phyloP scores from a whole-genome alignment of 208 protist genomes.

The Endotrypanum monterogeii region DNA sequence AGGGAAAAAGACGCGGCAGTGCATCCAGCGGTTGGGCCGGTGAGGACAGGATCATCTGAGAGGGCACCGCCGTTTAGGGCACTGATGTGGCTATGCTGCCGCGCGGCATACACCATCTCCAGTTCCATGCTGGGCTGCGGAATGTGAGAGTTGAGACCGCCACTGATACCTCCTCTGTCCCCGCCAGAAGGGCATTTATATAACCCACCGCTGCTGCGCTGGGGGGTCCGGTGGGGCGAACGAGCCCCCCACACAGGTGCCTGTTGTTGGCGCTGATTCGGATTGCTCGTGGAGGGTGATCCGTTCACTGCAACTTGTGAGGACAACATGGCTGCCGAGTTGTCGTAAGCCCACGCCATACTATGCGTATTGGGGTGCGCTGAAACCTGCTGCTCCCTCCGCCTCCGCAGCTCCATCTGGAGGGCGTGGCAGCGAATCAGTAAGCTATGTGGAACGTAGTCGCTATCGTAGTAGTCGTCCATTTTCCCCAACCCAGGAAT shows the following conservation, averaged over 20 bases:
- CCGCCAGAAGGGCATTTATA: neutral
- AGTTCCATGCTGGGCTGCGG: neutral
- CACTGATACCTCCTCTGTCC: neutral
- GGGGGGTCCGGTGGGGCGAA: neutral
- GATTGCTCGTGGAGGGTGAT: neutral
- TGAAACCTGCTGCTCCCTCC: conserved; percentile 22
- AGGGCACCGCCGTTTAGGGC: conserved; percentile 1
- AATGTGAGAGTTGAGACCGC: neutral
- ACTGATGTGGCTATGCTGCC: neutral
- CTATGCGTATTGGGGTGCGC: conserved; percentile 2
- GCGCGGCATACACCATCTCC: neutral
- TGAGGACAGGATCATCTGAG: neutral
- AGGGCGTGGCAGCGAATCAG: conserved; percentile 36
- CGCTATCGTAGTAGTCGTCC: conserved; percentile 55
- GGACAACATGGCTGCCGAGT: neutral
- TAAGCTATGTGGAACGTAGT: conserved; percentile 40
- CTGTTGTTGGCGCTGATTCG: neutral
- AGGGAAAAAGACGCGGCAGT: neutral
- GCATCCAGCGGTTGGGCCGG: neutral
- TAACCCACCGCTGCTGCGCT: conserved; percentile 4
- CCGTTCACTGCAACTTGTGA: neutral
- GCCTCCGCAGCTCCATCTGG: conserved; percentile 9
- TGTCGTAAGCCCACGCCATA: conserved; percentile 1
- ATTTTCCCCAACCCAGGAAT: conserved; percentile 19
- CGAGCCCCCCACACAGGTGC: conserved; percentile 1